phyloP scores from a whole-genome alignment of 345 rosid species.

The Hirschfeldia incana region DNA sequence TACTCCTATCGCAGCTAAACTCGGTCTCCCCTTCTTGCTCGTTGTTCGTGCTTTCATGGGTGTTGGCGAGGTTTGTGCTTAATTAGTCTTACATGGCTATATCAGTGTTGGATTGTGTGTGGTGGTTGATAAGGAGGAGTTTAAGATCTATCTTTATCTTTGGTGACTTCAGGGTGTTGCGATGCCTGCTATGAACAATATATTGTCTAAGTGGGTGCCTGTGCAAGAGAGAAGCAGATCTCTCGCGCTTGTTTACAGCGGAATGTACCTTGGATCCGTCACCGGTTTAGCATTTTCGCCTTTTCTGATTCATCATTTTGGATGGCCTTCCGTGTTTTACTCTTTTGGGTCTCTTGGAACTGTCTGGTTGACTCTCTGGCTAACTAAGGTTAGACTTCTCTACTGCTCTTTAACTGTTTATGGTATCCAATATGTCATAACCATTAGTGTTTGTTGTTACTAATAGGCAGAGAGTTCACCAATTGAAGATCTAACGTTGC shows the following conservation, averaged over 20 bases:
- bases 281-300: conserved; percentile 97
- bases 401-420: background rate
- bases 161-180: conserved; percentile 79
- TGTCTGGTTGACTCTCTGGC: conserved; percentile 79
- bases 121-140: too few relatives aligned
- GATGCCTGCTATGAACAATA: conserved; percentile 98
- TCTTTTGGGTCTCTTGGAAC: conserved; percentile 93
- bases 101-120: too few relatives aligned
- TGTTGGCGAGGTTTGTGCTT: conserved; percentile 71
- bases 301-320: conserved; percentile 77
- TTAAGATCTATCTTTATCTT: background rate
- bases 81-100: too few relatives aligned
- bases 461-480: conserved; percentile 88
- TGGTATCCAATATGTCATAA: background rate
- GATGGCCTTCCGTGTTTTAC: conserved; percentile 96
- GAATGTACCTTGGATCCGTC: conserved; percentile 94
- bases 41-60: conserved; percentile 95
- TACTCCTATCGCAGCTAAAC: conserved; percentile 85
- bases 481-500: conserved; percentile 67
- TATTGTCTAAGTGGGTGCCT: conserved; percentile 91
- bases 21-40: conserved; percentile 85
- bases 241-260: conserved; percentile 85
- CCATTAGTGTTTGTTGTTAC: background rate
- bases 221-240: conserved; percentile 93
- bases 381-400: conserved; percentile 59